Percentiles rank a stretch among this genome's conserved stretches.
phyloP scores from a whole-genome alignment of 345 rosid genomes.

The Eutrema yunnanense region DNA sequence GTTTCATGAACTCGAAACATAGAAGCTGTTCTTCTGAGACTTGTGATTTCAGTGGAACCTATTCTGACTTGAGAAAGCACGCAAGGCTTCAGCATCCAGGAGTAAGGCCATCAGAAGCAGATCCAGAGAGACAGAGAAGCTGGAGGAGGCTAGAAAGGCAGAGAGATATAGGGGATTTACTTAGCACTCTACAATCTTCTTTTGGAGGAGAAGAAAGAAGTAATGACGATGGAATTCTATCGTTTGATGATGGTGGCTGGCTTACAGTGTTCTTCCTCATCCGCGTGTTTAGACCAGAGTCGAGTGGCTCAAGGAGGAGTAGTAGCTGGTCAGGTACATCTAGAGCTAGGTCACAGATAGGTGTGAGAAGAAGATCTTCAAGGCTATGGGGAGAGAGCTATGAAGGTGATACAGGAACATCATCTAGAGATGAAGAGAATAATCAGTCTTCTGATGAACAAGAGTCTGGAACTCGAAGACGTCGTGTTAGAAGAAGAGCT shows the following conservation, averaged over 20 bases:
- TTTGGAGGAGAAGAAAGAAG: slow-evolving; percentile 79
- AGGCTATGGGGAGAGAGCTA: slow-evolving; percentile 83
- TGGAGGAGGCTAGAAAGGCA: slow-evolving; percentile 98
- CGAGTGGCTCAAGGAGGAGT: slow-evolving; percentile 53
- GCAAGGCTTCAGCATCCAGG: slow-evolving; percentile 82
- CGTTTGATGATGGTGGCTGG: slow-evolving; percentile 70
- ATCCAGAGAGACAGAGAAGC: slow-evolving; percentile 82
- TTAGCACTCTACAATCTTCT: slow-evolving; percentile 86
- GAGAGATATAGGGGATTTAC: slow-evolving; percentile 90
- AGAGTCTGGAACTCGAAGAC: slow-evolving; percentile 23
- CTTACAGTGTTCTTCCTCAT: slow-evolving; percentile 84
- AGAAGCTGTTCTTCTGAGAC: slow-evolving; percentile 88
- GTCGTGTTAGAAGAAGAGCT: slow-evolving; percentile 19
- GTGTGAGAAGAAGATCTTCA: slow-evolving; percentile 61
- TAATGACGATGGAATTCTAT: slow-evolving; percentile 43
- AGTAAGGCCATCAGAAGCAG: slow-evolving; percentile 81
- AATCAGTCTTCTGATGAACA: slow-evolving; percentile 32
- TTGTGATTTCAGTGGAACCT: slow-evolving; percentile 70
- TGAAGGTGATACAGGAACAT: slow-evolving; percentile 61
- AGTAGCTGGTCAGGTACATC: slow-evolving; percentile 73
- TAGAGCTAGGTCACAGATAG: slow-evolving; percentile 61
- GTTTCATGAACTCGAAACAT: slow-evolving; percentile 74
- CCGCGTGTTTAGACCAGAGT: slow-evolving; percentile 69
- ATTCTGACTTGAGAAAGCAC: slow-evolving; percentile 85
- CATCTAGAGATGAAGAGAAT: slow-evolving; percentile 62